Percentiles rank a stretch among this genome's conserved stretches.
These are phyloP conservation scores for Cenchrus fungigraminus DNA, from an alignment of 176 grass and related monocot genomes.

Conservation along the genomic window DNA sequence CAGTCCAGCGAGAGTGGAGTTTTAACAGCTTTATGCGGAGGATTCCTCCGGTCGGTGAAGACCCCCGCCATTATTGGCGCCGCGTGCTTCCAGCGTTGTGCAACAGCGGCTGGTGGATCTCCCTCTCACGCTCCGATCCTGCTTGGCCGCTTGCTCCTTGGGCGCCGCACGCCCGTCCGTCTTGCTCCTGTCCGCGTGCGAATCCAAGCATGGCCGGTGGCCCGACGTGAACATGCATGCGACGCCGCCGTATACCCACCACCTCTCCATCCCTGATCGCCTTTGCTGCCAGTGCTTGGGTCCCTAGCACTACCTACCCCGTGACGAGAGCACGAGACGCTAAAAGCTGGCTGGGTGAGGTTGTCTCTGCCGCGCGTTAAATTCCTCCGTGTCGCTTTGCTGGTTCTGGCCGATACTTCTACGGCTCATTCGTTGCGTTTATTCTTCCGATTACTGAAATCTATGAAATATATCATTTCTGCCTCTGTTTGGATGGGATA, in stretches of 20 bases:
- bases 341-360: neutral
- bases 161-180: neutral
- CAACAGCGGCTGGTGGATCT: neutral
- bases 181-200: neutral
- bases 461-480: no score
- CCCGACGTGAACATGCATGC: neutral
- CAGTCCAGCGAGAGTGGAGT: no score
- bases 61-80: neutral
- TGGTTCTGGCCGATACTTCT: neutral
- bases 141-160: neutral
- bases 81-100: neutral
- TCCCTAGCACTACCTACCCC: neutral
- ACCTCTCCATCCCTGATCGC: neutral
- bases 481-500: no score
- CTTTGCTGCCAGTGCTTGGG: neutral
- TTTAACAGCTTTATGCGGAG: no score
- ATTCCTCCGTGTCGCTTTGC: constrained; percentile 11
- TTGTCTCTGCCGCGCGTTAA: neutral
- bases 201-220: neutral
- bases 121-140: neutral
- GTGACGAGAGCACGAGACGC: neutral
- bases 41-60: no score
- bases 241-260: no score
- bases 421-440: neutral
- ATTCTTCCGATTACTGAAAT: neutral